Base-by-base conservation (phyloP, 192 early-diverging fungal genomes). In the Lunasporangiospora selenospora region DNA sequence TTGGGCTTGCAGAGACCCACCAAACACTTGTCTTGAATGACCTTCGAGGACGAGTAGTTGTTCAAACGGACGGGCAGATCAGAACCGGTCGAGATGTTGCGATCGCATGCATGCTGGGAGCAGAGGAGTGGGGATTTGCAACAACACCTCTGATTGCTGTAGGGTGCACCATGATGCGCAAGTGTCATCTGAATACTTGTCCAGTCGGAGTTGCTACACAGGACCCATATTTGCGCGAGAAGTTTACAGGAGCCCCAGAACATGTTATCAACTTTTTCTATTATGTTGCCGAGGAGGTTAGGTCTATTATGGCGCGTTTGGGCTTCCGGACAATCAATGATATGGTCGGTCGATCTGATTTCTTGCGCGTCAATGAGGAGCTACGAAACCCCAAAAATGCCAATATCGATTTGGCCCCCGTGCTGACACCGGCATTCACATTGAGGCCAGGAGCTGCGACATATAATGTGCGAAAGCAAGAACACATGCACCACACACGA, bases 81-180 rank as follows among this genome's bases (percentile, higher is more conserved):
- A 93, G 91, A 79, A 97, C 94, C 3, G 95, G 93, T 27, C 85
- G 90, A 38, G 95, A 97, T 78, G 90, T 97, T 23, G 95, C 94
- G 6, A 85, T 97, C 62, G 94, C 95, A 1, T 93, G 94, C 77
- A 77, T 97, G 67, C 84, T 97, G 32, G 95, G 95, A 54, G 95
- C 94, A 38, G 95, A 97, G 70, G 95, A 97, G 80, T 96, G 92
- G 87, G 95, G 95, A 10, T 97, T 97, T 54, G 95, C 95, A 41
- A 97, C 95, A 1, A 89, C 93, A 24, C 95, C 95, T 23, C 82
- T 97, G 53, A 95, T 97, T 65, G 90, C 93, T 18, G 83, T 96
- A 67, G 95, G 95, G 29, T 96, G 94, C 76, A 91, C 85, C 58
- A 94, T 95, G 87, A 87, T 97, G 91, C 81, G 94, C 31, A 92